Conservation (phyloP, 768 basidiomycete species). For the Mycena pura region DNA sequence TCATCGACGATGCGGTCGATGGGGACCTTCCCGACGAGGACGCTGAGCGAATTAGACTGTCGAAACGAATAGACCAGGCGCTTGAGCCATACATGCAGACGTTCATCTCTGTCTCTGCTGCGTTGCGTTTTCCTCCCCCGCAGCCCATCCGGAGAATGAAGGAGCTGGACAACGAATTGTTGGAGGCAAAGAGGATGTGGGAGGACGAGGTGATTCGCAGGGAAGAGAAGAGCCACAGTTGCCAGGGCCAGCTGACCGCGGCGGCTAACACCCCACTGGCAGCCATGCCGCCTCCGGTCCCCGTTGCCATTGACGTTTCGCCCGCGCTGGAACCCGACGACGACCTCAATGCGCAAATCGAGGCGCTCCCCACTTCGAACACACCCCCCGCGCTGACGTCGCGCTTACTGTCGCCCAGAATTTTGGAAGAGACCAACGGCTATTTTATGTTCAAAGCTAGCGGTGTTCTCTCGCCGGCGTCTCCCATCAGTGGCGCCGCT, state of each 20-base stretch:
- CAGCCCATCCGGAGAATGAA: slow-evolving; percentile 89
- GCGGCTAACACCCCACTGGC: slow-evolving; percentile 45
- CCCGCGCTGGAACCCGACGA: slow-evolving; percentile 37
- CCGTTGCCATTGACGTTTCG: slow-evolving; percentile 7
- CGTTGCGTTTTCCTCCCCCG: slow-evolving; percentile 90
- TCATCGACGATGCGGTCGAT: slow-evolving; percentile 41
- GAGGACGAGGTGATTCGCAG: slow-evolving; percentile 85
- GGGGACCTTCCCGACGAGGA: slow-evolving; percentile 72
- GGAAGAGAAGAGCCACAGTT: slow-evolving; percentile 70
- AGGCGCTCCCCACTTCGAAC: slow-evolving; percentile 46
- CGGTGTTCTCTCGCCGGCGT: slow-evolving; percentile 39
- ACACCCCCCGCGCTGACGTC: slow-evolving; percentile 38
- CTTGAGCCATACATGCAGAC: slow-evolving; percentile 85
- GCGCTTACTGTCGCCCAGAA: slow-evolving; percentile 30
- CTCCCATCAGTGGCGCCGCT: slow-evolving; percentile 11
- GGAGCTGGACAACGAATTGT: slow-evolving; percentile 82
- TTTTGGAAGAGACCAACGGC: slow-evolving; percentile 40
- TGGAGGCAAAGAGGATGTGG: slow-evolving; percentile 73
- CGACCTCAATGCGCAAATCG: slow-evolving; percentile 71
- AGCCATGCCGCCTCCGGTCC: not conserved
- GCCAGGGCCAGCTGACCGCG: slow-evolving; percentile 49
- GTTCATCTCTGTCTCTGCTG: slow-evolving; percentile 93
- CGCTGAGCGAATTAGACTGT: slow-evolving; percentile 70
- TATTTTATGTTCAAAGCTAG: slow-evolving; percentile 48
- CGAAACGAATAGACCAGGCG: slow-evolving; percentile 79